A percentile compares a stretch with the other conserved stretches of the same genome.
Evolutionary conservation across 1,284 basidiomycete species (phyloP).

Genomic region (Cutaneotrichosporon sp.): DNA sequence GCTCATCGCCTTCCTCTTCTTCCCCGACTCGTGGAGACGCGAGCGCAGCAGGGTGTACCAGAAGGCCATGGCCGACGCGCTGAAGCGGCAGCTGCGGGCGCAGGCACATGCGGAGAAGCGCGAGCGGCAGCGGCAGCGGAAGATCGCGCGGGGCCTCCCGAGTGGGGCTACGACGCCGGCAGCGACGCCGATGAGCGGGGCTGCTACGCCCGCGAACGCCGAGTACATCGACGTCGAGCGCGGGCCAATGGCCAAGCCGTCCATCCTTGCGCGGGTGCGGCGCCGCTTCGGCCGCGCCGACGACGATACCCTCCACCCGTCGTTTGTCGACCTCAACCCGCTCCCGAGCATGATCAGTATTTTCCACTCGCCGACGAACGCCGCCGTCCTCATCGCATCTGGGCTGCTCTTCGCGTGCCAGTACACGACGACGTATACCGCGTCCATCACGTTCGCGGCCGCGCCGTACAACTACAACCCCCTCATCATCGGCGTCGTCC

Average conservation of each 20-base stretch:
- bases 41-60: slow-evolving; percentile 76
- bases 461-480: slow-evolving; percentile 64
- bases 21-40: slow-evolving; percentile 74
- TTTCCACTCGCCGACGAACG: slow-evolving; percentile 61
- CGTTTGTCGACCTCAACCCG: slow-evolving; percentile 68
- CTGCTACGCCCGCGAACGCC: background rate
- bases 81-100: slow-evolving; percentile 37
- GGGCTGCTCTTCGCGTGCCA: slow-evolving; percentile 65
- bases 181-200: slow-evolving; percentile 4
- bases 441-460: slow-evolving; percentile 57
- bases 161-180: slow-evolving; percentile 31
- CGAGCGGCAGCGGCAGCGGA: slow-evolving; percentile 22
- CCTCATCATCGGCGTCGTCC: slow-evolving; percentile 66
- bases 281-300: slow-evolving; percentile 15
- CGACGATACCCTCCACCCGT: slow-evolving; percentile 54
- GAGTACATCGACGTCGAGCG: background rate
- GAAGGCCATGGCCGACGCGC: slow-evolving; percentile 49
- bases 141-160: slow-evolving; percentile 24
- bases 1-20: slow-evolving; percentile 58
- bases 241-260: background rate
- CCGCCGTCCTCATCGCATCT: slow-evolving; percentile 62
- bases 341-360: slow-evolving; percentile 59
- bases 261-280: background rate
- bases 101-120: slow-evolving; percentile 24
- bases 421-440: slow-evolving; percentile 65